Evolutionary conservation across 1,284 basidiomycete species (phyloP).

Genomic region (Golubevia pallescens): DNA sequence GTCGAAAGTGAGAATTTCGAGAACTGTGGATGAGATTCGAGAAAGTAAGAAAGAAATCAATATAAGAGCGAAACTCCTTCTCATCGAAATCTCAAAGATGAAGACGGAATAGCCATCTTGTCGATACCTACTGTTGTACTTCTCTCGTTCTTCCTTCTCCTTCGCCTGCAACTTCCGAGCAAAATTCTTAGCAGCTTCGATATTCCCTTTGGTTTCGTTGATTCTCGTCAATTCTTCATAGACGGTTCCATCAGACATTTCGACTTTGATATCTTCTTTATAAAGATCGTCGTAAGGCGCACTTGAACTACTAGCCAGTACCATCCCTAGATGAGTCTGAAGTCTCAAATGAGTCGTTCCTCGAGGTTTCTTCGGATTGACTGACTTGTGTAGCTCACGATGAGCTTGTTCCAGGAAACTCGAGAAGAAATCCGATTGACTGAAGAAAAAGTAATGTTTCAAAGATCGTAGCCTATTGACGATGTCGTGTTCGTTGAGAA

Average conservation of each 20-base stretch:
- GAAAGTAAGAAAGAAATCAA: not conserved
- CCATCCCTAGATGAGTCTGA: conserved; percentile 59
- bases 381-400: conserved; percentile 50
- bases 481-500: conserved; percentile 56
- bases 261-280: conserved; percentile 55
- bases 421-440: conserved; percentile 54
- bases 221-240: conserved; percentile 62
- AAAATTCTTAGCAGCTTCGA: conserved; percentile 50
- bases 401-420: conserved; percentile 57
- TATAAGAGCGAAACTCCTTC: not conserved
- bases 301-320: conserved; percentile 49
- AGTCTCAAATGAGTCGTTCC: conserved; percentile 20
- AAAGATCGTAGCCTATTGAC: conserved; percentile 49
- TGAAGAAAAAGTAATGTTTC: conserved; percentile 61
- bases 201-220: conserved; percentile 59
- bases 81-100: not conserved
- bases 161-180: conserved; percentile 16
- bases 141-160: conserved; percentile 15
- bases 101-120: too few relatives aligned
- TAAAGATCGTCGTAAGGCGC: conserved; percentile 59
- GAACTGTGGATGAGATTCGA: conserved; percentile 15
- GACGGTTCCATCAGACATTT: conserved; percentile 51
- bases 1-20: conserved; percentile 56
- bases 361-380: conserved; percentile 7
- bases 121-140: not conserved